These are phyloP conservation scores for Silene noctiflora DNA, from an alignment of 179 eudicot genomes.

Conservation along the genomic window DNA sequence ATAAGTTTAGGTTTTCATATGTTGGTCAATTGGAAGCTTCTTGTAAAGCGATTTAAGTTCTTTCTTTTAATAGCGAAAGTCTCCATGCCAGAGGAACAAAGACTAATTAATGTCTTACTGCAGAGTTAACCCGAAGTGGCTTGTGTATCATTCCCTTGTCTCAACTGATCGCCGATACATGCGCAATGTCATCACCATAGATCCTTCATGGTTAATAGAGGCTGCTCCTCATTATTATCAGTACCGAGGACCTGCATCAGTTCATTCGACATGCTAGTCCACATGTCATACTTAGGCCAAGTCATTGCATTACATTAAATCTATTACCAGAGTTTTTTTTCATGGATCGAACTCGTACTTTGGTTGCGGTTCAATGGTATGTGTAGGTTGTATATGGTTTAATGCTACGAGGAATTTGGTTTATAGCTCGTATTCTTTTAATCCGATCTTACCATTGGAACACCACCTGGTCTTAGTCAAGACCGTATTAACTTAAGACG, in stretches of 20 bases:
- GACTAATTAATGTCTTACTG: constrained; percentile 21
- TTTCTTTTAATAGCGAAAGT: background rate
- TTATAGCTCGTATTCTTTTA: background rate
- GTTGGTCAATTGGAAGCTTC: background rate
- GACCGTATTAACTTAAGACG: background rate
- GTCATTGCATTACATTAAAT: background rate
- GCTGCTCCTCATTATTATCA: constrained; percentile 83
- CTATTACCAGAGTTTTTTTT: background rate
- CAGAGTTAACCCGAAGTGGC: constrained; percentile 99
- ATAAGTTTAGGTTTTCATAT: background rate
- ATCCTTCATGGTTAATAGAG: constrained; percentile 84
- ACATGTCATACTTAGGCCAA: background rate
- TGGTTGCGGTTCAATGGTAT: background rate
- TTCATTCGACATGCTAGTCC: constrained; percentile 14
- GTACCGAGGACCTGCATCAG: constrained; percentile 29
- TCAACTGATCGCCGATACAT: constrained; percentile 92
- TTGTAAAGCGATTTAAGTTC: background rate
- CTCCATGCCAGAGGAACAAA: background rate
- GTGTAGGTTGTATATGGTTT: background rate
- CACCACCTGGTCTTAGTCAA: no score
- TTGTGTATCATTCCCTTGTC: constrained; percentile 75
- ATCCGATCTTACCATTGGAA: background rate
- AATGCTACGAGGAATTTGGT: background rate
- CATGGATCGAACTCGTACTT: no score
- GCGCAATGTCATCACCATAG: constrained; percentile 90